These are phyloP conservation scores for Cucumis hystrix DNA, from an alignment of 306 rosid species.

Conservation along the genomic window DNA sequence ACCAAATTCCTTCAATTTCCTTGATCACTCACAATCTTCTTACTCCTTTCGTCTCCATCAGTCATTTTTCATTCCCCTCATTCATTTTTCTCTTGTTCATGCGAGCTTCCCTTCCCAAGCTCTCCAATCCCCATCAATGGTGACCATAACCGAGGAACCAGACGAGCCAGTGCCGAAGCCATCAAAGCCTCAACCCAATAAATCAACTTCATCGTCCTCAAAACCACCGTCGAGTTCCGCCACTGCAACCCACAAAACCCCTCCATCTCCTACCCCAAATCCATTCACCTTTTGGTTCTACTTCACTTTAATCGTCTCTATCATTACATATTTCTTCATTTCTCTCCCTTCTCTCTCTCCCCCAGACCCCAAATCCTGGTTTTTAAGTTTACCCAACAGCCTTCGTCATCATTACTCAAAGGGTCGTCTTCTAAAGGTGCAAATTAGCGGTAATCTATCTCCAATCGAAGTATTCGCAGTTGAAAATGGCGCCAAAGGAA, in stretches of 20 bases:
- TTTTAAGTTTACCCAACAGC: conserved; percentile 45
- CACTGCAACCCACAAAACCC: conserved; percentile 3
- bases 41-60: neutral
- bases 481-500: conserved; percentile 22
- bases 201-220: conserved; percentile 16
- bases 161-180: conserved; percentile 13
- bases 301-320: conserved; percentile 50
- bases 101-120: neutral
- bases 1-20: neutral
- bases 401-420: conserved; percentile 68
- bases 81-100: neutral
- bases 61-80: neutral
- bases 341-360: conserved; percentile 38
- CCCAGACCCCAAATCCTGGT: conserved; percentile 60
- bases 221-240: neutral
- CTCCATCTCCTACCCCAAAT: conserved; percentile 9
- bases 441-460: conserved; percentile 25
- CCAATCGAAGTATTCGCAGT: conserved; percentile 53
- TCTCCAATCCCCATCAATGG: conserved; percentile 37
- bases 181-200: conserved; percentile 11
- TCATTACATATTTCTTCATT: conserved; percentile 33
- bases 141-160: conserved; percentile 55
- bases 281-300: conserved; percentile 81
- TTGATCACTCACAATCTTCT: neutral
- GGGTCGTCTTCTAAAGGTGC: conserved; percentile 78